phyloP scores from a whole-genome alignment of 2,329 filamentous ascomycete genomes.

The Xylariaceae sp. region DNA sequence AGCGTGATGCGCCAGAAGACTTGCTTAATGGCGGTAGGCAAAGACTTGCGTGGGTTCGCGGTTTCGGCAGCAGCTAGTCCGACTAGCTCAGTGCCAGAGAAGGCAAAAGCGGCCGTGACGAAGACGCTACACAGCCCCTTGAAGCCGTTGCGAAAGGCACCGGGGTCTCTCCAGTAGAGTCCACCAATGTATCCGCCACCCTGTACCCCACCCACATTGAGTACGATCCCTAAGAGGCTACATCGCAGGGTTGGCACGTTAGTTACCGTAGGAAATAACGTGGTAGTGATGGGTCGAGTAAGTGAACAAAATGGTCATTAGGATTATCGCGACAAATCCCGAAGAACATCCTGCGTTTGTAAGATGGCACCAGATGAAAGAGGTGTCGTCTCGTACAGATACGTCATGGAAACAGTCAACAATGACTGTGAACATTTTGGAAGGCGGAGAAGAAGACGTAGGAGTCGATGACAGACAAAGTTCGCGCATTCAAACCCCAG shows the following conservation, averaged over 20 bases:
- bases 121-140: slow-evolving; percentile 78
- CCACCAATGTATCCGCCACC: slow-evolving; percentile 75
- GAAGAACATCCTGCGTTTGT: too few relatives aligned
- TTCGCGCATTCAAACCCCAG: too few relatives aligned
- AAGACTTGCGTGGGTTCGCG: slow-evolving; percentile 72
- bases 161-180: slow-evolving; percentile 70
- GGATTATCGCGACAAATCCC: too few relatives aligned
- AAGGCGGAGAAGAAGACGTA: too few relatives aligned
- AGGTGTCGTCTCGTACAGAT: too few relatives aligned
- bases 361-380: too few relatives aligned
- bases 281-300: too few relatives aligned
- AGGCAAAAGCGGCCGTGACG: slow-evolving; percentile 72
- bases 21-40: slow-evolving; percentile 86
- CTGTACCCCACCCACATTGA: slow-evolving; percentile 77
- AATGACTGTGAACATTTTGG: too few relatives aligned
- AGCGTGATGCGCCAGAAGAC: slow-evolving; percentile 92
- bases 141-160: slow-evolving; percentile 81
- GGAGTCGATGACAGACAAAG: too few relatives aligned
- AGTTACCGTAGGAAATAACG: neutral
- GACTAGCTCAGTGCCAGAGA: slow-evolving; percentile 71
- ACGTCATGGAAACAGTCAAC: too few relatives aligned
- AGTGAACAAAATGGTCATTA: too few relatives aligned
- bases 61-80: slow-evolving; percentile 75
- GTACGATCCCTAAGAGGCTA: slow-evolving; percentile 77
- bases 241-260: slow-evolving; percentile 15